Base-by-base conservation (phyloP, 2,329 filamentous ascomycete genomes). In the Hypoxylon sp. region DNA sequence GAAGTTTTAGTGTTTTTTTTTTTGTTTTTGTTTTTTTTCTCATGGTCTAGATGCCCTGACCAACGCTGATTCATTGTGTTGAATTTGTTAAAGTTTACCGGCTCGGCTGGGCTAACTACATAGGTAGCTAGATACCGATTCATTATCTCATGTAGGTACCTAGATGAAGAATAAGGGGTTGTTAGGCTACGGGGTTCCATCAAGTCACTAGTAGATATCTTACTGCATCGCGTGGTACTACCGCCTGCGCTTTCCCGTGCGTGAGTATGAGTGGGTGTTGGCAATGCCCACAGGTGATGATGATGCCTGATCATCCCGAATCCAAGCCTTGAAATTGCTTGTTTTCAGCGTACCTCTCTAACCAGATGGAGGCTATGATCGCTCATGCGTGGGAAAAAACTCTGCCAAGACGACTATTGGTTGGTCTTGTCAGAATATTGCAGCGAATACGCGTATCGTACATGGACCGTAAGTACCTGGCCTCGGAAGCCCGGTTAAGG, bases 381-480 rank as follows among this genome's bases (percentile, higher is more conserved):
- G 7, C 32, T 37, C 32, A 37, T 37, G 13, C 32, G 17, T 19
- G n/a, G 6, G 17, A 13, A 13, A 26, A 48, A 11, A 17, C 11
- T 56, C 20, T 47, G 30, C 46, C 46, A 60, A 47, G 51, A 6
- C 37, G 19, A 47, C 34, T 51, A 50, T 50, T 34, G 19, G 26
- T 37, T 20, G 43, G 32, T 32, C 43, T n/a, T 39, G 39, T 17
- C 43, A 41, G 22, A 57, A 28, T 28, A 43, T 24, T 46, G 47
- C 10, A 46, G 44, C 20, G 28, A 51, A 55, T 44, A 44, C 44
- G 34, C 34, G 46, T 55, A 50, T 60, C n/a, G 32, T 13, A 17
- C 37, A 41, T 41, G 3, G 17, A 41, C 37, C 15, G 11, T 22
- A n/a, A 17, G 49, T 19, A 3, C 15, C 32, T 41, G 43, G 32